Evolutionary conservation across 176 grass and related monocot genomes (phyloP).

Genomic region (Carex pumila): DNA sequence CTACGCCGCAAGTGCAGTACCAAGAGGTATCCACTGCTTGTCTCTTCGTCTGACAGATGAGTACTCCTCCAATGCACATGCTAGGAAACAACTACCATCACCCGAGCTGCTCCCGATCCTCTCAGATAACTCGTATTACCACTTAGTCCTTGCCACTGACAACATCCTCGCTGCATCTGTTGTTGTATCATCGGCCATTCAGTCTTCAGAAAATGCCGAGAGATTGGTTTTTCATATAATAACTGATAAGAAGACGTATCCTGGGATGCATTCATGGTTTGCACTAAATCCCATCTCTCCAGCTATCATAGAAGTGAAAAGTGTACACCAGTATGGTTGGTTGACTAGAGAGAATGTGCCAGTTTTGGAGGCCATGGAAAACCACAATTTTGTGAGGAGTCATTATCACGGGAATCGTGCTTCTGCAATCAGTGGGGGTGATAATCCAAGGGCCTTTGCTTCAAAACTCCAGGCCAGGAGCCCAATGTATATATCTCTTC

Average conservation of each 20-base stretch:
- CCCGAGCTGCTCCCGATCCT: slow-evolving; percentile 85
- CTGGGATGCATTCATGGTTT: slow-evolving; percentile 97
- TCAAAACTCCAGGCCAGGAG: slow-evolving; percentile 89
- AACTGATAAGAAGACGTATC: slow-evolving; percentile 94
- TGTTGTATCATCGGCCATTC: slow-evolving; percentile 70
- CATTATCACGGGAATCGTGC: slow-evolving; percentile 88
- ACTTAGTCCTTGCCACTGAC: slow-evolving; percentile 85
- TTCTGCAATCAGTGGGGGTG: slow-evolving; percentile 44
- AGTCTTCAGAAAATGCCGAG: slow-evolving; percentile 50
- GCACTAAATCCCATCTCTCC: slow-evolving; percentile 81
- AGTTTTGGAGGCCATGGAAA: slow-evolving; percentile 88
- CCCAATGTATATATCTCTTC: slow-evolving; percentile 87
- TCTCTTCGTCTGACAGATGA: slow-evolving; percentile 93
- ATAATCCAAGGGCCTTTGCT: slow-evolving; percentile 80
- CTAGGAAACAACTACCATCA: slow-evolving; percentile 82
- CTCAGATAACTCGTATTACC: slow-evolving; percentile 74
- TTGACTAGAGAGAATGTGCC: slow-evolving; percentile 95
- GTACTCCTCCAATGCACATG: slow-evolving; percentile 95
- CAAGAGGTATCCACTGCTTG: slow-evolving; percentile 86
- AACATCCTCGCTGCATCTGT: slow-evolving; percentile 90
- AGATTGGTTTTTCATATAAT: slow-evolving; percentile 91
- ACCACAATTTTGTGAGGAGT: slow-evolving; percentile 61
- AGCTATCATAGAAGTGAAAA: slow-evolving; percentile 86
- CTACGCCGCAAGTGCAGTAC: slow-evolving; percentile 83
- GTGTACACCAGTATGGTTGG: slow-evolving; percentile 94